Percentiles rank a stretch among this genome's conserved stretches.
These are phyloP conservation scores for Discostella stelligeroides DNA, from an alignment of 108 stramenopile genomes.

Conservation along the genomic window DNA sequence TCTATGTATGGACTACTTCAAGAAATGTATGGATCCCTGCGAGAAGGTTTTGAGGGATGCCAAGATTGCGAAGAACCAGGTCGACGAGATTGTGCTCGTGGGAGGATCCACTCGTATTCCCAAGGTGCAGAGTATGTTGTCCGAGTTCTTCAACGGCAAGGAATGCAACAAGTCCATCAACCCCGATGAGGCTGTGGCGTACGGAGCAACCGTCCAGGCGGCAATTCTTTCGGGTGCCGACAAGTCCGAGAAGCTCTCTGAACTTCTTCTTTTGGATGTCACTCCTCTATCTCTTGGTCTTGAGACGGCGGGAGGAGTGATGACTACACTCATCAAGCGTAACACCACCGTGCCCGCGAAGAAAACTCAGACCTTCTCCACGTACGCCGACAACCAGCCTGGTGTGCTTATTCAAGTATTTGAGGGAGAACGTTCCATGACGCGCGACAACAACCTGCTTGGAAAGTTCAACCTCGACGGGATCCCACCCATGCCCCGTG, in stretches of 20 bases:
- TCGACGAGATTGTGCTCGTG: conserved; percentile 96
- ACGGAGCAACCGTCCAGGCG: conserved; percentile 95
- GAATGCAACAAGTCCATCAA: conserved; percentile 98
- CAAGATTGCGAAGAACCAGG: conserved; percentile 95
- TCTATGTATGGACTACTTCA: conserved; percentile 98
- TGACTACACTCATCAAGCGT: conserved; percentile 95
- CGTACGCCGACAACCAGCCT: conserved; percentile 99
- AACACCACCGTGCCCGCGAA: conserved; percentile 96
- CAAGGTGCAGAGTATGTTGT: conserved; percentile 93
- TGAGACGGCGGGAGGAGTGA: conserved; percentile 96
- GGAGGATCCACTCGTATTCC: conserved; percentile 99
- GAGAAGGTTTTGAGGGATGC: conserved; percentile 98
- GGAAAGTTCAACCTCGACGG: conserved; percentile 99
- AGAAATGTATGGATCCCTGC: conserved; percentile 98
- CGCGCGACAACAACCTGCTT: conserved; percentile 98
- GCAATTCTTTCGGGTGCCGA: conserved; percentile 93
- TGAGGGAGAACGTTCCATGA: conserved; percentile 99
- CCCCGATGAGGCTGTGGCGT: conserved; percentile 97
- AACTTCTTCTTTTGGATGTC: conserved; percentile 96
- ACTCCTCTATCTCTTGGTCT: conserved; percentile 98
- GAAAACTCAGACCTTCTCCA: conserved; percentile 99
- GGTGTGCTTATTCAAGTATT: conserved; percentile 99
- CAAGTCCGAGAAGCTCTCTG: conserved; percentile 96
- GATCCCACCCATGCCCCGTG: conserved; percentile 99
- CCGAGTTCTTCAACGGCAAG: conserved; percentile 99